phyloP scores from a whole-genome alignment of 2,329 filamentous ascomycete species.

The Colletotrichum brevisporum region DNA sequence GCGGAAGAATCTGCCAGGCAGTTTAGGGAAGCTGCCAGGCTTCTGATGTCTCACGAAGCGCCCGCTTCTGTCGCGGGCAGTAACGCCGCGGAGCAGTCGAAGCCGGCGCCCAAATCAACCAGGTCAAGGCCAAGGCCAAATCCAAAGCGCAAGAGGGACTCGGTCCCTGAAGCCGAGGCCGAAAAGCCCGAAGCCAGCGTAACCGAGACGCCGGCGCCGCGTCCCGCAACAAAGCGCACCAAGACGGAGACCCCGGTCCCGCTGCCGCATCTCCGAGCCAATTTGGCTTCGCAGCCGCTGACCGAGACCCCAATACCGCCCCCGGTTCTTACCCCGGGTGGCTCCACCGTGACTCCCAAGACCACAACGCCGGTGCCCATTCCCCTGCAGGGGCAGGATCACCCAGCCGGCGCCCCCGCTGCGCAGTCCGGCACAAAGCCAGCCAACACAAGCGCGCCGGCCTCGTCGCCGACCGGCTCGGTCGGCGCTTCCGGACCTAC shows the following conservation, averaged over 20 bases:
- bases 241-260: conserved; percentile 72
- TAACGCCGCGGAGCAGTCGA: conserved; percentile 47
- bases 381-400: conserved; percentile 42
- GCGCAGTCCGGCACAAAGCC: conserved; percentile 9
- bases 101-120: conserved; percentile 47
- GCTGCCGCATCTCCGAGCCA: conserved; percentile 56
- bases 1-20: conserved; percentile 70
- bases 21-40: conserved; percentile 63
- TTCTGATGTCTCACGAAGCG: conserved; percentile 55
- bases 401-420: conserved; percentile 11
- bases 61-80: conserved; percentile 44
- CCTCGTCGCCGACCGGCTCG: conserved; percentile 36
- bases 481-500: conserved; percentile 7
- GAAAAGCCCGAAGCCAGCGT: conserved; percentile 47
- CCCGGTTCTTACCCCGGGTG: conserved; percentile 51
- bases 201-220: conserved; percentile 45
- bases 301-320: conserved; percentile 40
- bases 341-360: conserved; percentile 41
- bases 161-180: conserved; percentile 47
- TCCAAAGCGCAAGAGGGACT: conserved; percentile 63
- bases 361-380: conserved; percentile 53
- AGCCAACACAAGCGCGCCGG: conserved; percentile 30
- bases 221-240: conserved; percentile 63
- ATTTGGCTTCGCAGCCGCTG: conserved; percentile 40
- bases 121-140: conserved; percentile 45